Percentiles rank a stretch among this genome's conserved stretches.
Evolutionary conservation across 139 green algal species (phyloP).

Genomic region (Volvox africanus): DNA sequence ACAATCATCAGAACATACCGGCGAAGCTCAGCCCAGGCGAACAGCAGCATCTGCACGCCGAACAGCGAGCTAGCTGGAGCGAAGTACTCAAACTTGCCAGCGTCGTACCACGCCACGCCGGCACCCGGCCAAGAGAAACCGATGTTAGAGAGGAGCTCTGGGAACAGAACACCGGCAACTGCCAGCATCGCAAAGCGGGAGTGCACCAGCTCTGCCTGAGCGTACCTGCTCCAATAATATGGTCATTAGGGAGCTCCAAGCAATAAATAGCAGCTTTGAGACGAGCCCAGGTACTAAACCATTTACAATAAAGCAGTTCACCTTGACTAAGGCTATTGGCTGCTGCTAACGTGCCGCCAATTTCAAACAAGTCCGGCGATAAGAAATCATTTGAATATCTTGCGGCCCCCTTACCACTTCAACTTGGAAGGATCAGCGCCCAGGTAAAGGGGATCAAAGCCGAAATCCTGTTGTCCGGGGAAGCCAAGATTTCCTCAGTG

Average conservation of each 20-base stretch:
- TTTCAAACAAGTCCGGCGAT: too few relatives aligned
- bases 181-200: conserved; percentile 77
- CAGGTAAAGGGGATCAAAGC: conserved; percentile 80
- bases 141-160: conserved; percentile 56
- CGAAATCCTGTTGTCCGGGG: conserved; percentile 30
- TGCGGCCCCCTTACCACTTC: conserved; percentile 66
- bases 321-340: too few relatives aligned
- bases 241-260: too few relatives aligned
- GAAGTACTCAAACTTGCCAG: conserved; percentile 73
- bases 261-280: too few relatives aligned
- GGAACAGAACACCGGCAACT: conserved; percentile 74
- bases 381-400: too few relatives aligned
- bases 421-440: conserved; percentile 65
- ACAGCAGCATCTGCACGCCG: conserved; percentile 77
- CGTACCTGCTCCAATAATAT: conserved; percentile 57
- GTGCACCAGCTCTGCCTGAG: conserved; percentile 68
- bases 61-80: conserved; percentile 70
- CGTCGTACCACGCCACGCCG: conserved; percentile 64
- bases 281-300: too few relatives aligned
- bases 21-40: conserved; percentile 78
- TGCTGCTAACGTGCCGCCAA: too few relatives aligned
- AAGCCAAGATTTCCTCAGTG: too few relatives aligned
- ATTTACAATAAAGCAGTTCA: too few relatives aligned
- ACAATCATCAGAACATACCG: conserved; percentile 37
- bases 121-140: conserved; percentile 56